Conservation (phyloP, 2,329 filamentous ascomycete species). For the Colletotrichum tamarilloi region DNA sequence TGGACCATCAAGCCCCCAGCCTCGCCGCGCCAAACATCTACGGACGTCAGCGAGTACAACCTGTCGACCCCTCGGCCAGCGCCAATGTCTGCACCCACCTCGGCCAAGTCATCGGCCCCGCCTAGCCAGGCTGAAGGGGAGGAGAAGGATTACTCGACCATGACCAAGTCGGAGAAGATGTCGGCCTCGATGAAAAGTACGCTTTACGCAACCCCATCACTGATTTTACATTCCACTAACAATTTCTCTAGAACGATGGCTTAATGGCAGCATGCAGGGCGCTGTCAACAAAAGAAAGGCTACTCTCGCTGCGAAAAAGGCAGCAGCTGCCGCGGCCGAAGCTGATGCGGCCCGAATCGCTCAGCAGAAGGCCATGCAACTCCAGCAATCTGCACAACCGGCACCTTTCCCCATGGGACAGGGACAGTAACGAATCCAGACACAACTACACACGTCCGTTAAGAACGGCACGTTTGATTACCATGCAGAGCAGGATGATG, state of each 20-base stretch:
- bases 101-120: slow-evolving; percentile 32
- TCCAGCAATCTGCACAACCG: slow-evolving; percentile 13
- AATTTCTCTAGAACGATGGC: slow-evolving; percentile 63
- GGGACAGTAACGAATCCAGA: neutral
- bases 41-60: slow-evolving; percentile 25
- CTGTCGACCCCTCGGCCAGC: slow-evolving; percentile 23
- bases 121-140: slow-evolving; percentile 41
- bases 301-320: slow-evolving; percentile 69
- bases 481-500: neutral
- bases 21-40: slow-evolving; percentile 31
- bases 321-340: slow-evolving; percentile 46
- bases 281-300: slow-evolving; percentile 71
- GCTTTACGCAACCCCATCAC: slow-evolving; percentile 37
- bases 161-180: slow-evolving; percentile 76
- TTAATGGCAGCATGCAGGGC: slow-evolving; percentile 68
- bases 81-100: slow-evolving; percentile 30
- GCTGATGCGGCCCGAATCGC: slow-evolving; percentile 14
- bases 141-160: slow-evolving; percentile 68
- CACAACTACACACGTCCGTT: neutral
- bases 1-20: slow-evolving; percentile 22
- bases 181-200: slow-evolving; percentile 73
- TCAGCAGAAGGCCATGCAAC: slow-evolving; percentile 5
- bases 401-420: slow-evolving; percentile 2
- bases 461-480: neutral
- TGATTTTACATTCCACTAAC: slow-evolving; percentile 39